Evolutionary conservation across 805 yeast genomes (phyloP).

Genomic region (Monosporozyma solicola): DNA sequence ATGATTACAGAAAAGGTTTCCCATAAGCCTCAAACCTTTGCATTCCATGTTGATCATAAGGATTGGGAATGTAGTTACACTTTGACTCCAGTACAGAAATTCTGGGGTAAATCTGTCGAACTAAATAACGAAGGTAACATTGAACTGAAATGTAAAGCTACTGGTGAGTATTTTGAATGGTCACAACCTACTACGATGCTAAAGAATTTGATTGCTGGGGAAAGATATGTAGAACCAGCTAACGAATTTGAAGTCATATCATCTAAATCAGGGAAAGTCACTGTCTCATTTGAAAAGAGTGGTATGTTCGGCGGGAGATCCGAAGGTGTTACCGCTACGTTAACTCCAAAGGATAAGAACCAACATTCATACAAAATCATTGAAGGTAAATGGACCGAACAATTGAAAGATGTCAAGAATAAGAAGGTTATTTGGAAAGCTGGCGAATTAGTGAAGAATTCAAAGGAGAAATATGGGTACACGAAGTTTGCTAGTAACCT

Average conservation of each 20-base stretch:
- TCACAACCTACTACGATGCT: constrained; percentile 71
- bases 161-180: constrained; percentile 72
- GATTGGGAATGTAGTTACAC: constrained; percentile 62
- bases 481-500: constrained; percentile 73
- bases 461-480: constrained; percentile 70
- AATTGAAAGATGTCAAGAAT: constrained; percentile 34
- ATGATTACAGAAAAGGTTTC: constrained; percentile 75
- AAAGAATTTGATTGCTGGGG: constrained; percentile 89
- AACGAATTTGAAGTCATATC: constrained; percentile 58
- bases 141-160: constrained; percentile 43
- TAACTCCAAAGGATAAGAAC: constrained; percentile 23
- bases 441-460: constrained; percentile 52
- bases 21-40: constrained; percentile 78
- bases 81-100: constrained; percentile 74
- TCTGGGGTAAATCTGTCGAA: constrained; percentile 93
- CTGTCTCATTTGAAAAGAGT: constrained; percentile 65
- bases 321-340: constrained; percentile 44
- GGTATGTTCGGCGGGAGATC: constrained; percentile 80
- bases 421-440: constrained; percentile 56
- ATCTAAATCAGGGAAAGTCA: constrained; percentile 59
- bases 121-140: constrained; percentile 65
- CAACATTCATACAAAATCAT: constrained; percentile 12
- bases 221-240: constrained; percentile 82
- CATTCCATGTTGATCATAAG: constrained; percentile 62
- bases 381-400: constrained; percentile 80